Percentiles rank a stretch among this genome's conserved stretches.
These are phyloP conservation scores for Botrytis sinoallii DNA, from an alignment of 2,329 filamentous ascomycete species.

Conservation along the genomic window DNA sequence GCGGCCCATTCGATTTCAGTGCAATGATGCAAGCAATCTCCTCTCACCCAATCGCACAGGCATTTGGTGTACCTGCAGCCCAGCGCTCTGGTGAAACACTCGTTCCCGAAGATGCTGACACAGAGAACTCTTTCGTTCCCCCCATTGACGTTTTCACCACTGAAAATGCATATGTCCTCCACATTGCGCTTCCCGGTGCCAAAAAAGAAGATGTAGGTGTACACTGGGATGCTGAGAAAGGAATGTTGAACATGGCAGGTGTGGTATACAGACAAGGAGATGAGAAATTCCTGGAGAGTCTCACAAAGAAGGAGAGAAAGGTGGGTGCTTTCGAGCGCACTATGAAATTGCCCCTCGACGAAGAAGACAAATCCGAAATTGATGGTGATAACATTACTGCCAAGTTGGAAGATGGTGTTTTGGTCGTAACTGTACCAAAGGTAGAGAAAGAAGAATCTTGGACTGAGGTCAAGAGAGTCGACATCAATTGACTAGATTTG, in stretches of 20 bases:
- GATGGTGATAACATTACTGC: conserved; percentile 67
- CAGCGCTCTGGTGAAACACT: conserved; percentile 30
- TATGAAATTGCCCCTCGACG: conserved; percentile 56
- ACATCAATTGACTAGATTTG: conserved; percentile 41
- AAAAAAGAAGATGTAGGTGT: conserved; percentile 76
- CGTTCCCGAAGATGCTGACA: conserved; percentile 29
- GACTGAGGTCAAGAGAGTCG: conserved; percentile 60
- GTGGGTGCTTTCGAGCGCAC: conserved; percentile 73
- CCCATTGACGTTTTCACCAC: conserved; percentile 76
- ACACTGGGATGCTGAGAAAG: conserved; percentile 69
- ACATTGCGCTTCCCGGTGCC: conserved; percentile 72
- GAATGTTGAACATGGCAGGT: conserved; percentile 64
- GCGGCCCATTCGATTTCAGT: conserved; percentile 33
- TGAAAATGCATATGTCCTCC: conserved; percentile 61
- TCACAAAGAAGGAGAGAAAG: conserved; percentile 62
- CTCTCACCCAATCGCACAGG: conserved; percentile 34
- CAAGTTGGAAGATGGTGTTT: conserved; percentile 74
- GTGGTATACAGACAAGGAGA: conserved; percentile 69
- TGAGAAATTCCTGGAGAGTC: conserved; percentile 62
- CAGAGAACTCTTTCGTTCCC: conserved; percentile 52
- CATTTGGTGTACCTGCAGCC: conserved; percentile 22
- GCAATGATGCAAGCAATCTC: conserved; percentile 31
- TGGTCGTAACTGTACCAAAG: conserved; percentile 77
- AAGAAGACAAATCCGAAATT: conserved; percentile 56
- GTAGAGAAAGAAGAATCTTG: conserved; percentile 55